These are phyloP conservation scores for Penicillium sp. DNA, from an alignment of 2,329 filamentous ascomycete genomes.

Conservation along the genomic window DNA sequence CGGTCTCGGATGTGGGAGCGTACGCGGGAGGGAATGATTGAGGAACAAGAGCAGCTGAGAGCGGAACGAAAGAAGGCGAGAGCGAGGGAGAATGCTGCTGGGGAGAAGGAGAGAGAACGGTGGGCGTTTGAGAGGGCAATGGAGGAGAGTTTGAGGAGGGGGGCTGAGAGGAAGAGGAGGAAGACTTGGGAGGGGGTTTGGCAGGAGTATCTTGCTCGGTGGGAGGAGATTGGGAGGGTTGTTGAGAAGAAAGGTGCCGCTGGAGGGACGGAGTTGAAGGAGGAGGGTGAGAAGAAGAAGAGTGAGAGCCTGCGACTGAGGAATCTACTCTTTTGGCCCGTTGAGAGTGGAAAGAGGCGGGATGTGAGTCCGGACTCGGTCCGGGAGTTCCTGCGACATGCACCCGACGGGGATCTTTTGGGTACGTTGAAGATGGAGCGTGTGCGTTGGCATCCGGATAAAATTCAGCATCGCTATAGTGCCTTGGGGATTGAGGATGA, in stretches of 20 bases:
- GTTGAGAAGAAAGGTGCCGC: conserved; percentile 24
- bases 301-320: conserved; percentile 36
- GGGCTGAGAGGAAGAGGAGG: conserved; percentile 63
- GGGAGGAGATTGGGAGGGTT: conserved; percentile 59
- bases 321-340: conserved; percentile 73
- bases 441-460: conserved; percentile 96
- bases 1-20: conserved; percentile 94
- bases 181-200: conserved; percentile 63
- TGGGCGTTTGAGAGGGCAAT: conserved; percentile 65
- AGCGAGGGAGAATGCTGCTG: conserved; percentile 46
- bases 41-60: conserved; percentile 71
- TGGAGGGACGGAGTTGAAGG: background rate
- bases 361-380: conserved; percentile 67
- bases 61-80: conserved; percentile 58
- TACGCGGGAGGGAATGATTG: conserved; percentile 80
- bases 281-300: background rate
- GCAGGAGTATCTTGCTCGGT: conserved; percentile 68
- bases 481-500: conserved; percentile 70
- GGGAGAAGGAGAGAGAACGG: conserved; percentile 35
- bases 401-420: conserved; percentile 51
- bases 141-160: conserved; percentile 71
- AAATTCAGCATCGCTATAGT: conserved; percentile 89
- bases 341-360: conserved; percentile 63
- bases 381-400: conserved; percentile 70
- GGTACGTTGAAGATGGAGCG: conserved; percentile 78